Percentiles rank a stretch among this genome's conserved stretches.
Conservation (phyloP, 2,329 filamentous ascomycete species). For the Karstenula rhodostoma region DNA sequence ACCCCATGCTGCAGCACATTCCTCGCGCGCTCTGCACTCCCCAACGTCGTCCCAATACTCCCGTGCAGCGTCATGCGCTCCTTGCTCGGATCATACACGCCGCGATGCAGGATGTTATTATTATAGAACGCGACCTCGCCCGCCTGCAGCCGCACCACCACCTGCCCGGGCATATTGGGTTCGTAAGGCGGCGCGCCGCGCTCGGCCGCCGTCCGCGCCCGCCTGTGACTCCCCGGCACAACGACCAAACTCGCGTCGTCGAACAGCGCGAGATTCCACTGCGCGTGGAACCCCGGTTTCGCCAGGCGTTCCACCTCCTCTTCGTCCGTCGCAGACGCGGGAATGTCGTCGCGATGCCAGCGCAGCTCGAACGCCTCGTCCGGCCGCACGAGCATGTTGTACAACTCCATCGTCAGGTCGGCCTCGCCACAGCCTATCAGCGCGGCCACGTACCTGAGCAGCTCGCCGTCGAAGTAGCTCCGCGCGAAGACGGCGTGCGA, state of each 20-base stretch:
- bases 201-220: conserved; percentile 75
- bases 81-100: conserved; percentile 66
- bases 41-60: conserved; percentile 69
- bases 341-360: conserved; percentile 88
- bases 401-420: conserved; percentile 83
- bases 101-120: conserved; percentile 84
- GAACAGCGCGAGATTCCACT: conserved; percentile 87
- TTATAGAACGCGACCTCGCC: conserved; percentile 90
- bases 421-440: conserved; percentile 64
- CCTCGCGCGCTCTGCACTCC: conserved; percentile 66
- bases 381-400: conserved; percentile 83
- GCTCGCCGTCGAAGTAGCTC: conserved; percentile 74
- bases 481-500: conserved; percentile 68
- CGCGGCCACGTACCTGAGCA: conserved; percentile 70
- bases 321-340: conserved; percentile 68
- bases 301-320: conserved; percentile 71
- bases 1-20: conserved; percentile 81
- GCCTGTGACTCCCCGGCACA: conserved; percentile 77
- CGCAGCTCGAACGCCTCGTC: conserved; percentile 74
- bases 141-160: conserved; percentile 70
- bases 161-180: conserved; percentile 66
- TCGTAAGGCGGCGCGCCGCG: conserved; percentile 72
- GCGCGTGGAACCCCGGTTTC: conserved; percentile 74
- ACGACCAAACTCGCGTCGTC: conserved; percentile 76
- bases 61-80: conserved; percentile 78